Evolutionary conservation across 768 basidiomycete species (phyloP).

Genomic region (Podaxis sp.): DNA sequence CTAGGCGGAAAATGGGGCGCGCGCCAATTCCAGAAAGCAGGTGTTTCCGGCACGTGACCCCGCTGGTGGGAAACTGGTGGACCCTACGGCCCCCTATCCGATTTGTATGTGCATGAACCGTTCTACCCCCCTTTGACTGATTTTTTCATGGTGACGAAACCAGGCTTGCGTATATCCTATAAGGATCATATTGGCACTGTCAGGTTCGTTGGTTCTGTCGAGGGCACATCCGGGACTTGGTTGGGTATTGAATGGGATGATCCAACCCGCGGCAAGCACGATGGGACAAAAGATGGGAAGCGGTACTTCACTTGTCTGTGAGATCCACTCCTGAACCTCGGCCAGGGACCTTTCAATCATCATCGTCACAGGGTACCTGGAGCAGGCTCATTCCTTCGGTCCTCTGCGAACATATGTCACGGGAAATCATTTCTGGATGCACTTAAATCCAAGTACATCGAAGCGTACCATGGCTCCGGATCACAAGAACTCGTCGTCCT

Average conservation of each 20-base stretch:
- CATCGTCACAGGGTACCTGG: slow-evolving; percentile 45
- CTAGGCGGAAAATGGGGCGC: slow-evolving; percentile 4
- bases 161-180: slow-evolving; percentile 47
- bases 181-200: slow-evolving; percentile 66
- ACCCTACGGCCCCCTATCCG: neutral
- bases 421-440: slow-evolving; percentile 77
- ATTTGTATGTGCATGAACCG: slow-evolving; percentile 9
- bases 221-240: slow-evolving; percentile 70
- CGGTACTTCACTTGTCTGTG: slow-evolving; percentile 81
- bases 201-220: slow-evolving; percentile 64
- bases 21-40: neutral
- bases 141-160: slow-evolving; percentile 41
- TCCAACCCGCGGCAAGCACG: slow-evolving; percentile 79
- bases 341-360: slow-evolving; percentile 19
- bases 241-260: slow-evolving; percentile 99
- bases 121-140: slow-evolving; percentile 25
- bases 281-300: slow-evolving; percentile 75
- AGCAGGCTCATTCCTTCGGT: slow-evolving; percentile 82
- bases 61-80: neutral
- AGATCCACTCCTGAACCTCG: slow-evolving; percentile 26
- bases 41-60: neutral
- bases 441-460: slow-evolving; percentile 76
- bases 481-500: slow-evolving; percentile 65
- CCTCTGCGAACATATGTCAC: slow-evolving; percentile 54
- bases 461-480: slow-evolving; percentile 49